A percentile compares a stretch with the other conserved stretches of the same genome.
Evolutionary conservation across 2,329 filamentous ascomycete species (phyloP).

Genomic region (Metarhizium guizhouense): DNA sequence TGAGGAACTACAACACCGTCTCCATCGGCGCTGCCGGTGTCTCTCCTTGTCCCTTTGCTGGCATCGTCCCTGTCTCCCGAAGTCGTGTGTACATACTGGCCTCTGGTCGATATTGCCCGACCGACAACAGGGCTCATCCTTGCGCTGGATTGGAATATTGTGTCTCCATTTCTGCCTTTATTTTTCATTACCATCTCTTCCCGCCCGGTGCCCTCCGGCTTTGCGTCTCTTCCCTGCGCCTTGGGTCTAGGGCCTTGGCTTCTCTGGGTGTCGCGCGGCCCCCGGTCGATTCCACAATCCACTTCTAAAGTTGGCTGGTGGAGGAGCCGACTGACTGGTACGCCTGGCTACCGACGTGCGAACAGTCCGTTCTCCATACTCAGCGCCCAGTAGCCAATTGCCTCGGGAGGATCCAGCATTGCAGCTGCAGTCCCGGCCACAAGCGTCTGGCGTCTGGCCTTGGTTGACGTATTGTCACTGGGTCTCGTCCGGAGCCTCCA

Average conservation of each 20-base stretch:
- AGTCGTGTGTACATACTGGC: not conserved
- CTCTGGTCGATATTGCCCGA: conserved; percentile 1
- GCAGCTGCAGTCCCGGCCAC: not conserved
- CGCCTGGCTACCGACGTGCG: conserved; percentile 1
- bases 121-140: conserved; percentile 8
- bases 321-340: conserved; percentile 2
- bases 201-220: conserved; percentile 6
- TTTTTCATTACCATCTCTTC: conserved; percentile 7
- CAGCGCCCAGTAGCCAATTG: not conserved
- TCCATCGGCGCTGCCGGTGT: no score
- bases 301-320: not conserved
- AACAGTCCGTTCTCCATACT: not conserved
- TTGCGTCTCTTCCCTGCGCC: conserved; percentile 5
- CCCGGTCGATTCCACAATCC: not conserved
- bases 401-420: not conserved
- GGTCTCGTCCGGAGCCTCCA: not conserved
- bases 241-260: not conserved
- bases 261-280: conserved; percentile 4
- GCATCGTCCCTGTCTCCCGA: no score
- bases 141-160: conserved; percentile 9
- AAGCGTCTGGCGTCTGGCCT: not conserved
- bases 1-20: not conserved
- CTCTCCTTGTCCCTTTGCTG: no score
- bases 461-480: not conserved
- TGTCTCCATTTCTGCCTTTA: not conserved